phyloP scores from a whole-genome alignment of 306 rosid genomes.

The Acacia melanoxylon region DNA sequence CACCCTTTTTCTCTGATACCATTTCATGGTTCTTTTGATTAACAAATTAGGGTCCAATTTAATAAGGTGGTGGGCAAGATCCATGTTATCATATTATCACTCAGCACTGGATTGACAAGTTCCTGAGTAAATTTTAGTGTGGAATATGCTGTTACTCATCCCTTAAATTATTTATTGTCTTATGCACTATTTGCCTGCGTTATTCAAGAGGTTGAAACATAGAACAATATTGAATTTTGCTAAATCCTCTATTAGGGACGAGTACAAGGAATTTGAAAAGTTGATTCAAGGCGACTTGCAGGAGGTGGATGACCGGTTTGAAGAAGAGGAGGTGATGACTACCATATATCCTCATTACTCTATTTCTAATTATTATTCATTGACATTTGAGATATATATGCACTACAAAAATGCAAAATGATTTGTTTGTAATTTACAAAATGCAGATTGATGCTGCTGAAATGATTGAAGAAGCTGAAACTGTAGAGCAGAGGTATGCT shows the following conservation, averaged over 20 bases:
- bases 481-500: conserved; percentile 77
- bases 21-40: conserved; percentile 6
- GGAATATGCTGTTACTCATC: not conserved
- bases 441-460: conserved; percentile 89
- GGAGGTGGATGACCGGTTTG: conserved; percentile 88
- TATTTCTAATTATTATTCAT: not conserved
- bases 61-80: not conserved
- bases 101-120: conserved; percentile 2
- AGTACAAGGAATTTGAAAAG: conserved; percentile 94
- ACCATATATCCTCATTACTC: conserved; percentile 19
- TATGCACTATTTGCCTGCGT: not conserved
- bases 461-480: conserved; percentile 86
- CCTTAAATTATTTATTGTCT: not conserved
- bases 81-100: conserved; percentile 22
- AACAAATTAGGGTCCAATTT: conserved; percentile 5
- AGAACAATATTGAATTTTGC: conserved; percentile 32
- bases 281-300: conserved; percentile 90
- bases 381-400: not conserved
- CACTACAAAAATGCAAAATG: conserved; percentile 18
- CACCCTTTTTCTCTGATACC: not conserved
- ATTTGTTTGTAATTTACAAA: conserved; percentile 25
- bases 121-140: not conserved
- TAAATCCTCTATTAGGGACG: conserved; percentile 61
- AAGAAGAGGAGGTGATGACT: conserved; percentile 86
- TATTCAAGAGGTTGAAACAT: conserved; percentile 14